Evolutionary conservation across 208 protist genomes (phyloP), one percentile per base, ranked within the genome.

Genomic region (Trypanosoma rangeli): DNA sequence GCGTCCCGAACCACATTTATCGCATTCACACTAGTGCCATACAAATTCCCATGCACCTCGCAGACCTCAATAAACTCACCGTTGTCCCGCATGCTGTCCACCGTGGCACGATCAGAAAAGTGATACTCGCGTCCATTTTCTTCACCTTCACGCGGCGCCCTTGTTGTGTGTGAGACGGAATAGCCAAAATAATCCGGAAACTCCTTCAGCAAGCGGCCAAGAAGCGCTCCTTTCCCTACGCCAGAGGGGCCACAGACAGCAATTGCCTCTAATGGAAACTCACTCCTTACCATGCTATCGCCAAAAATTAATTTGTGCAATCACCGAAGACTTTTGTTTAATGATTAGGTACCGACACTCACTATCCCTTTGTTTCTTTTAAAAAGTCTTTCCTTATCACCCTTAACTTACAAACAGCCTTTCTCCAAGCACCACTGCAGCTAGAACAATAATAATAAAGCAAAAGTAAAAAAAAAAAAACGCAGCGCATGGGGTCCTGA

Each of bases 1-100:
- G 73, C 52, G 20, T 80, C 70, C 33, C 79, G 70, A 16, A 98
- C 94, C 18, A 70, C 70, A 15, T 86, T 62, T 22, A 99, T 84
- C 9, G 93, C 90, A 9, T 68, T 78, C 28, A 89, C 75, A 49
- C 77, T 86, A n/a, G 97, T 99, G 59, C 97, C 97, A 82, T 99
- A 99, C 54, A 95, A 79, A 79, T 98, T 98, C 49, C 93, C 93
- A 82, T 98, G 96, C 31, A 98, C 94, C 28, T 94, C 72, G 73
- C 93, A 96, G 22, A 88, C 48, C 79, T 98, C 95, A 37, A 98
- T 63, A 69, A 98, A 98, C 62, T 87, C 80, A 48, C 87, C 86
- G 46, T 83, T 64, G 58, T 81, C 80, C 22, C 80, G 75, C 82
- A 97, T 80, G 59, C 80, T 60, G 13, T 92, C 29, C 26, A 98